These are phyloP conservation scores for Neospermospora avenae DNA, from an alignment of 2,329 filamentous ascomycete genomes.

Conservation along the genomic window DNA sequence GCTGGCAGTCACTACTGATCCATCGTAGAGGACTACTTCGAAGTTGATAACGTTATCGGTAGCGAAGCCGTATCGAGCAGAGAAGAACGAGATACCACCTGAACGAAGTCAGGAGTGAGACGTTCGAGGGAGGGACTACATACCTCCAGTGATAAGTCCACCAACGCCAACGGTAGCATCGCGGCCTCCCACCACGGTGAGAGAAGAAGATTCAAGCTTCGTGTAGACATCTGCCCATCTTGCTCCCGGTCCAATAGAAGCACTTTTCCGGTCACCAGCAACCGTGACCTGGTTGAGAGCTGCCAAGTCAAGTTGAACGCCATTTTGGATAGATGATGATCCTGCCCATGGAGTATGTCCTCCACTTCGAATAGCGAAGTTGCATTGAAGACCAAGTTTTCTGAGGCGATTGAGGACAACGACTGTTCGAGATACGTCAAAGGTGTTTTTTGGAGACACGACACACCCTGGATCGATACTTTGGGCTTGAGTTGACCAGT, in stretches of 20 bases:
- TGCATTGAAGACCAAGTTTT: no score
- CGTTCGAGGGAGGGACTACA: no score
- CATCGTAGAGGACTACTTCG: constrained; percentile 43
- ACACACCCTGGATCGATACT: no score
- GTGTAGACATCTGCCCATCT: constrained; percentile 41
- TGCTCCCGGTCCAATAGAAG: constrained; percentile 38
- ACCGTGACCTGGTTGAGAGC: constrained; percentile 28
- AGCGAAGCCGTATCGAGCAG: neutral
- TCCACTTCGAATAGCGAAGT: constrained; percentile 28
- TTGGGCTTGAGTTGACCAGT: no score
- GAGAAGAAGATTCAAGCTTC: constrained; percentile 32
- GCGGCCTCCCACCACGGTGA: constrained; percentile 40
- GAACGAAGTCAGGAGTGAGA: no score
- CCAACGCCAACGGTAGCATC: constrained; percentile 26
- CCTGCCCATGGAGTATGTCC: constrained; percentile 37
- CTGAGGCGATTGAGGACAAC: no score
- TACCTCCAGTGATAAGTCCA: constrained; percentile 25
- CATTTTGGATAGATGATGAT: constrained; percentile 48
- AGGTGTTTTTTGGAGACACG: no score
- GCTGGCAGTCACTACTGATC: constrained; percentile 42
- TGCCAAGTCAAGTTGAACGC: constrained; percentile 48
- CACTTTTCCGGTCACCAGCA: constrained; percentile 30
- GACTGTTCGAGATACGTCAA: no score
- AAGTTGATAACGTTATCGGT: neutral
- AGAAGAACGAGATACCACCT: neutral